Percentiles rank a stretch among this genome's conserved stretches.
phyloP scores from a whole-genome alignment of 2,329 filamentous ascomycete genomes.

The Aspergillus sp. region DNA sequence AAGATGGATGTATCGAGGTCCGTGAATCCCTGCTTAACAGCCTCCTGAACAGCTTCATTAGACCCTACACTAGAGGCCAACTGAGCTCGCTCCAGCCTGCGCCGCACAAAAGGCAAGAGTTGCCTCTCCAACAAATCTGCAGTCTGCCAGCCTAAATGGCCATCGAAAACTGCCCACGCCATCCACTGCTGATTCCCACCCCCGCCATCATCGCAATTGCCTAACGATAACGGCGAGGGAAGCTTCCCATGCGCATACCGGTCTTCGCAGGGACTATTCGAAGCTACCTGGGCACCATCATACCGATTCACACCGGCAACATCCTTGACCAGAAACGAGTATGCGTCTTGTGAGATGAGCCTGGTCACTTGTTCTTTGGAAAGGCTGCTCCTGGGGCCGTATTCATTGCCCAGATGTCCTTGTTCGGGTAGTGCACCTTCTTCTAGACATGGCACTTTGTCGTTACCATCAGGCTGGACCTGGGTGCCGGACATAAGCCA shows the following conservation, averaged over 20 bases:
- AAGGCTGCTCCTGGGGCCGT: too few relatives aligned
- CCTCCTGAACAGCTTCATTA: too few relatives aligned
- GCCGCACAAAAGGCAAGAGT: constrained; percentile 14
- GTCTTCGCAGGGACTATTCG: constrained; percentile 39
- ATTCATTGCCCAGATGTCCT: too few relatives aligned
- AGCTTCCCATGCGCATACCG: constrained; percentile 26
- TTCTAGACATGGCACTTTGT: too few relatives aligned
- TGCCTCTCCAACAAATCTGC: constrained; percentile 23
- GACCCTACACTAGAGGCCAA: too few relatives aligned
- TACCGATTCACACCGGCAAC: constrained; percentile 25
- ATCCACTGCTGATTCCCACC: constrained; percentile 24
- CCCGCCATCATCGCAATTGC: constrained; percentile 1
- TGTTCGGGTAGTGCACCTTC: too few relatives aligned
- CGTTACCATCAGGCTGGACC: too few relatives aligned
- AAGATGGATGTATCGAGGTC: too few relatives aligned
- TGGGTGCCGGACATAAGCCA: too few relatives aligned
- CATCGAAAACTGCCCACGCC: constrained; percentile 44
- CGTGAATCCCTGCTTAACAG: too few relatives aligned
- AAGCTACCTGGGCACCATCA: constrained; percentile 30
- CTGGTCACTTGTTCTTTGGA: too few relatives aligned
- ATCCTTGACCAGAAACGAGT: constrained; percentile 19
- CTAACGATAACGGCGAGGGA: neutral
- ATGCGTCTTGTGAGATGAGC: constrained; percentile 15
- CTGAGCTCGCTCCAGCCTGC: too few relatives aligned
- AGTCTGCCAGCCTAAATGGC: constrained; percentile 34